Conservation (phyloP, 2,329 filamentous ascomycete genomes). For the Diaporthe sp. region DNA sequence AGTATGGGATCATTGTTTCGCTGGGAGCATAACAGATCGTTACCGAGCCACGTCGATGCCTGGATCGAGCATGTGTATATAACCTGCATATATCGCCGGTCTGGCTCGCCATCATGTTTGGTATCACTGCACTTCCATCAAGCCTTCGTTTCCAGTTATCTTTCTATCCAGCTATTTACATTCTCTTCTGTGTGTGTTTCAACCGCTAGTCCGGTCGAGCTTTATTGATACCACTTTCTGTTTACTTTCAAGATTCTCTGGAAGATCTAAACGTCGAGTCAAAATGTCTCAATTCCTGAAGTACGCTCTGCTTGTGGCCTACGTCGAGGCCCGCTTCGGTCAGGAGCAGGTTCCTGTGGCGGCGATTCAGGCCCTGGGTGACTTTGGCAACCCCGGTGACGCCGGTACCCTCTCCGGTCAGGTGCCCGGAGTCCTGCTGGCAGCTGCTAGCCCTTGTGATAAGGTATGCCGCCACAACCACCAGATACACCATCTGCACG, state of each 20-base stretch:
- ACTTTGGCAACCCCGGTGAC: constrained; percentile 68
- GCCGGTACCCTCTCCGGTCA: constrained; percentile 73
- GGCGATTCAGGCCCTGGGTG: constrained; percentile 63
- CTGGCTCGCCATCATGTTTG: background rate
- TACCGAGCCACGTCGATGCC: background rate
- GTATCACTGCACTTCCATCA: background rate
- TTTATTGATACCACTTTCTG: constrained; percentile 16
- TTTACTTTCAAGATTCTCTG: constrained; percentile 7
- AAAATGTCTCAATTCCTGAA: constrained; percentile 44
- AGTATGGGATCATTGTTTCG: background rate
- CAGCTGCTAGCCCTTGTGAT: constrained; percentile 72
- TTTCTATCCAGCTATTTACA: constrained; percentile 27
- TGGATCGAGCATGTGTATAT: constrained; percentile 28
- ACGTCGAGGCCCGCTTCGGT: constrained; percentile 67
- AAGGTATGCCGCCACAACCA: constrained; percentile 56
- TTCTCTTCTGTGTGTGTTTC: constrained; percentile 32
- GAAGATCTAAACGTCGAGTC: constrained; percentile 22
- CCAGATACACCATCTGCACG: background rate
- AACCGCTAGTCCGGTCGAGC: constrained; percentile 34
- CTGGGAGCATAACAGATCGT: background rate
- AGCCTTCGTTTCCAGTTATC: constrained; percentile 5
- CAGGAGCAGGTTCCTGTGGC: constrained; percentile 72
- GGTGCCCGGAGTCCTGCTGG: constrained; percentile 72
- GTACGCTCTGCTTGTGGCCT: constrained; percentile 51
- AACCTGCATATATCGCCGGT: background rate